Base-by-base conservation (phyloP, 2,329 filamentous ascomycete species). In the Ophiosphaerella narmari region DNA sequence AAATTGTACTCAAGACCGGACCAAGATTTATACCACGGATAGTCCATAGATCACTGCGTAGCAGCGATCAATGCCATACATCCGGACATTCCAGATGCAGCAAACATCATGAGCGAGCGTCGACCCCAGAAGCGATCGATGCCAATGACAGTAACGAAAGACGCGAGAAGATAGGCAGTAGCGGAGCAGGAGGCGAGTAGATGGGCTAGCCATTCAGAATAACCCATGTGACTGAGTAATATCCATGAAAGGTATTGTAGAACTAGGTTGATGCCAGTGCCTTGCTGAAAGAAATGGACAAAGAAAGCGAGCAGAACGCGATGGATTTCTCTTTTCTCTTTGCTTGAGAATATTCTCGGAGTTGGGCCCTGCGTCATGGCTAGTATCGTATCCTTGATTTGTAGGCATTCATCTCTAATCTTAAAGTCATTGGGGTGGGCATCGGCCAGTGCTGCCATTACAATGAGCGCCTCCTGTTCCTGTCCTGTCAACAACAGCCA, bases 401-500 rank as follows among this genome's bases (percentile, higher is more conserved):
- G 64, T 7, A 76, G 67, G 14, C 79, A 74, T 41, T 82, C 77
- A 29, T 70, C 64, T 43, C 55, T 57, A 14, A 63, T 63, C 36
- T 69, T 65, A 23, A 60, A 63, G 16, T 58, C 60, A 14, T 66
- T 60, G 2, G 50, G 38, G 16, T 65, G 58, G 12, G 54, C 50
- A 31, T 71, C 63, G 48, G 70, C 70, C 12, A 72, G 60, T 1
- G 66, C 69, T 5, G 63, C 58, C 8, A 72, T 63, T 8, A 70
- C 66, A 1, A 53, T 60, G 33, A 70, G 50, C 7, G 70, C 70
- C 52, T 72, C 67, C 16, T 82, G 77, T 52, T 83, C 79, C 12
- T 76, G 74, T 35, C 81, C 82, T 62, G 82, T 81, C 40, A 83
- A 65, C 23, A 85, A 78, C 6, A 86, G 73, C 80, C 82, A 85